A percentile compares a stretch with the other conserved stretches of the same genome.
phyloP scores from a whole-genome alignment of 768 basidiomycete species.

The Boletus eberwhitei region DNA sequence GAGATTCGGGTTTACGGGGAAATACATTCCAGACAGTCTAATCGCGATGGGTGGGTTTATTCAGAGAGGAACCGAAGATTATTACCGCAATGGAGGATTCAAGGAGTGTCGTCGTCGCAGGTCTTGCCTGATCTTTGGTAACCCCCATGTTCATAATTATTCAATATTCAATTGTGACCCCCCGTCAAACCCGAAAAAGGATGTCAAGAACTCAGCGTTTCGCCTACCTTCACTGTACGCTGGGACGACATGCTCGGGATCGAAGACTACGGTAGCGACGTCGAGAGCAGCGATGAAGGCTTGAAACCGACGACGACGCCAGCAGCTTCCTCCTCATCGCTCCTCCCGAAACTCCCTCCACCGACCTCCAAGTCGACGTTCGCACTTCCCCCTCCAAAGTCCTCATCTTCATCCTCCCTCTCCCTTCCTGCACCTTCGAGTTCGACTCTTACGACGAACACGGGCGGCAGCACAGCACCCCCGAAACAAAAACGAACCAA shows the following conservation, averaged over 20 bases:
- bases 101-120: no score
- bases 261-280: constrained; percentile 75
- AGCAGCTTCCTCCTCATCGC: constrained; percentile 2
- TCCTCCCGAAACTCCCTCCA: constrained; percentile 24
- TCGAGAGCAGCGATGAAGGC: constrained; percentile 51
- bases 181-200: no score
- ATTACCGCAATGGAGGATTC: no score
- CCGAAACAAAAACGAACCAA: constrained; percentile 42
- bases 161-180: no score
- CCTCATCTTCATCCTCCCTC: constrained; percentile 23
- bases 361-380: constrained; percentile 31
- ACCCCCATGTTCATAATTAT: no score
- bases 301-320: constrained; percentile 6
- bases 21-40: no score
- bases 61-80: no score
- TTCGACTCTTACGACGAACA: background rate
- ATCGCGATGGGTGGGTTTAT: no score
- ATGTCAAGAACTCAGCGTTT: no score
- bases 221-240: no score
- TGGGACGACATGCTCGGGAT: constrained; percentile 60
- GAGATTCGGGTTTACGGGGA: no score
- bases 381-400: constrained; percentile 36
- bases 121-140: no score
- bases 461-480: constrained; percentile 12
- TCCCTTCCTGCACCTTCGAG: constrained; percentile 27